Evolutionary conservation across 1,139 yeast species (phyloP).

Genomic region (Magnusiomyces sp.): DNA sequence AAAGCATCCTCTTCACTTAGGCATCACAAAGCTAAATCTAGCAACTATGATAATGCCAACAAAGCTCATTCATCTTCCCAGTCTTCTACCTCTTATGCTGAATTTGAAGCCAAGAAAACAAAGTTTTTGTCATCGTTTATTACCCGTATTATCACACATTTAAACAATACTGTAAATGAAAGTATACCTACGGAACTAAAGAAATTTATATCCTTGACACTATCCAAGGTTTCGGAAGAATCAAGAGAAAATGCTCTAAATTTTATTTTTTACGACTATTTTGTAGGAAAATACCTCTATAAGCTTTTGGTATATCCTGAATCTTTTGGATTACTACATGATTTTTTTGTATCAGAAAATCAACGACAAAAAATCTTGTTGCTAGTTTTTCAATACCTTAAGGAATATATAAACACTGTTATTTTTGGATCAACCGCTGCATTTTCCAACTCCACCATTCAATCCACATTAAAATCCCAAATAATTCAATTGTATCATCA

Average conservation of each 20-base stretch:
- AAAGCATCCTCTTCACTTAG: too few species aligned
- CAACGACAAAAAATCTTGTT: slow-evolving; percentile 23
- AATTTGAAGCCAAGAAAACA: slow-evolving; percentile 14
- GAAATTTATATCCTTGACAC: slow-evolving; percentile 18
- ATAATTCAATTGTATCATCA: slow-evolving; percentile 1
- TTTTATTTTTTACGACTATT: slow-evolving; percentile 21
- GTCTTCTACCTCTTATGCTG: slow-evolving; percentile 5
- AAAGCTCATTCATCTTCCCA: not conserved
- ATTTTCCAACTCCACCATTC: not conserved
- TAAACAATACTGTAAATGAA: slow-evolving; percentile 20
- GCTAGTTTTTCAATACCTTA: slow-evolving; percentile 18
- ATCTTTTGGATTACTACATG: slow-evolving; percentile 21
- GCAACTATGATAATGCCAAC: not conserved
- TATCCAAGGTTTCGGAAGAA: slow-evolving; percentile 18
- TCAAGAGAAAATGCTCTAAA: slow-evolving; percentile 16
- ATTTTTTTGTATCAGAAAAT: slow-evolving; percentile 21
- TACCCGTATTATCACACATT: slow-evolving; percentile 17
- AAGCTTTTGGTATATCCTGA: slow-evolving; percentile 22
- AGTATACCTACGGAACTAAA: slow-evolving; percentile 21
- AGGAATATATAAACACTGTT: slow-evolving; percentile 8
- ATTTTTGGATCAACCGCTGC: slow-evolving; percentile 2
- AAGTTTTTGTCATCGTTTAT: slow-evolving; percentile 18
- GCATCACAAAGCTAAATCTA: slow-evolving; percentile 11
- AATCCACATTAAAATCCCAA: slow-evolving; percentile 1
- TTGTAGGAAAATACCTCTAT: slow-evolving; percentile 21